phyloP scores from a whole-genome alignment of 1,284 basidiomycete genomes.

The Cutaneotrichosporon cavernicola region DNA sequence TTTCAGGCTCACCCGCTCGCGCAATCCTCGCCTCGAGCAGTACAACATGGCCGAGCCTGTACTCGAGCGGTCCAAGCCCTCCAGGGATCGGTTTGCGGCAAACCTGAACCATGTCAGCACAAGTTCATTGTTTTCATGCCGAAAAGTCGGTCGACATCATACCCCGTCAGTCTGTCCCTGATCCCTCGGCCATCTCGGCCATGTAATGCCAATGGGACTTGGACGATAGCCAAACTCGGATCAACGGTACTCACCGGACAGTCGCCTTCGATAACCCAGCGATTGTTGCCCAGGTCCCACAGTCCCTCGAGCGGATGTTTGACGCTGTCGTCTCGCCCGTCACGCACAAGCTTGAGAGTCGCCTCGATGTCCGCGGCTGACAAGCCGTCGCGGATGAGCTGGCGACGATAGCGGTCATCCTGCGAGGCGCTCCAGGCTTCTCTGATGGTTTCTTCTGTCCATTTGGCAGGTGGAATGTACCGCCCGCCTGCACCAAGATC shows the following conservation, averaged over 20 bases:
- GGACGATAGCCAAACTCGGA: not conserved
- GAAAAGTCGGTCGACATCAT: not conserved
- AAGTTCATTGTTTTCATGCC: not conserved
- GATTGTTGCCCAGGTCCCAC: constrained; percentile 33
- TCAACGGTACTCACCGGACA: constrained; percentile 43
- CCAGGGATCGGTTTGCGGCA: constrained; percentile 40
- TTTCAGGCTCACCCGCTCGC: constrained; percentile 10
- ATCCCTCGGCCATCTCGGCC: constrained; percentile 9
- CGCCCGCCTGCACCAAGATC: not conserved
- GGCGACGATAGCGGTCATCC: constrained; percentile 5
- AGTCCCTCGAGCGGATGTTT: constrained; percentile 37
- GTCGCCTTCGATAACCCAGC: constrained; percentile 47
- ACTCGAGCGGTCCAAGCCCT: constrained; percentile 32
- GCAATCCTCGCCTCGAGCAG: constrained; percentile 25
- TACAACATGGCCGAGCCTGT: constrained; percentile 32
- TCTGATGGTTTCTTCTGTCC: constrained; percentile 31
- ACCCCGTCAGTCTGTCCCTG: not conserved
- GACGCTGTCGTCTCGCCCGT: constrained; percentile 21
- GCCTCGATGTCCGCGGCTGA: constrained; percentile 23
- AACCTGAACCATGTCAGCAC: constrained; percentile 28
- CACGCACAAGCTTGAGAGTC: constrained; percentile 14
- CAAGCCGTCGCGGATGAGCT: constrained; percentile 10
- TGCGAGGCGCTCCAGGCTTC: constrained; percentile 16
- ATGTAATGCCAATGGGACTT: constrained; percentile 1
- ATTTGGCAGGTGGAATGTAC: constrained; percentile 28